phyloP scores from a whole-genome alignment of 352 stramenopile genomes.

The Phytophthora citrophthora region DNA sequence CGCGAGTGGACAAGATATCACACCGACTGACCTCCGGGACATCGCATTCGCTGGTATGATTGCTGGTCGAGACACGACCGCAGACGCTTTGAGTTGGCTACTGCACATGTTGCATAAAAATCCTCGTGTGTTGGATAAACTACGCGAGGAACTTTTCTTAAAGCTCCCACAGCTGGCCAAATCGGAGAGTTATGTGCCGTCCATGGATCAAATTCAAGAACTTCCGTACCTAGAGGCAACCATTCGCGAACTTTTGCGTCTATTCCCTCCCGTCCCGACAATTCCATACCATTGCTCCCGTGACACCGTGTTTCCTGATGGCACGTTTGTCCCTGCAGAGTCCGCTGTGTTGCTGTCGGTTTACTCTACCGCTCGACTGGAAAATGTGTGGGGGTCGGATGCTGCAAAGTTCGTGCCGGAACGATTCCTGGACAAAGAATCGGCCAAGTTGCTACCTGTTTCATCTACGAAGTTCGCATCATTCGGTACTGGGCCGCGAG shows the following conservation, averaged over 20 bases:
- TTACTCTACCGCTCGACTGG: not conserved
- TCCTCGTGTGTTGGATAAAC: not conserved
- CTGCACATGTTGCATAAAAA: not conserved
- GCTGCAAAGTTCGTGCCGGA: conserved; percentile 17
- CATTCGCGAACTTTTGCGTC: not conserved
- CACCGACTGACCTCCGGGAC: not conserved
- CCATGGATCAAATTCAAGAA: not conserved
- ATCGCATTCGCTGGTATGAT: not conserved
- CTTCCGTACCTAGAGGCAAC: not conserved
- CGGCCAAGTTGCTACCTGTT: conserved; percentile 6
- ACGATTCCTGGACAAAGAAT: conserved; percentile 32
- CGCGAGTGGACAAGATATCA: not conserved
- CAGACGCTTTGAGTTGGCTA: not conserved
- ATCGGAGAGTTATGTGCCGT: not conserved
- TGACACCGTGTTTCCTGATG: not conserved
- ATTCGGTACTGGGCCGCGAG: conserved; percentile 6
- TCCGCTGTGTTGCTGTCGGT: not conserved
- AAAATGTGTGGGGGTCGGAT: not conserved
- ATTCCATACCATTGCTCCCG: not conserved
- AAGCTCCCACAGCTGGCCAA: not conserved
- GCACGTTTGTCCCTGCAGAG: not conserved
- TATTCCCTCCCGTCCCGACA: not conserved
- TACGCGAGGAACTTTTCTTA: not conserved
- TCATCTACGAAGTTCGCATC: not conserved
- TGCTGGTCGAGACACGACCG: not conserved